Conservation (phyloP, 352 stramenopile genomes). For the Blastocystis sp. region DNA sequence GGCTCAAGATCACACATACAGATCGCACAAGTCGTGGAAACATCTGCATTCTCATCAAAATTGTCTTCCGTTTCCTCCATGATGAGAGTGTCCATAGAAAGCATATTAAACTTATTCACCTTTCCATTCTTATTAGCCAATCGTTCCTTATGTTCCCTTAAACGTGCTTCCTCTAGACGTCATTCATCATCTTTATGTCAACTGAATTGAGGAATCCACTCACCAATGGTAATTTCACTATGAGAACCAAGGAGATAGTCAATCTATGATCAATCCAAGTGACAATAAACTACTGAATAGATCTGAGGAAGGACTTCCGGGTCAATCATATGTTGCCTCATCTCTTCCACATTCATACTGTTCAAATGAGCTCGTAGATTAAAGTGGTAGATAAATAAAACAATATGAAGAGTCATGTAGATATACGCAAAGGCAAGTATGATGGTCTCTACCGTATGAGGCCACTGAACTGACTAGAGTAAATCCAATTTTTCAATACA, state of each 20-base stretch:
- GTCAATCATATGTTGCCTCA: constrained; percentile 55
- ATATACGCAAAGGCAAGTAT: constrained; percentile 14
- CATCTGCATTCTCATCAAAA: constrained; percentile 12
- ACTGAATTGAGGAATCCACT: constrained; percentile 49
- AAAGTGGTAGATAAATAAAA: constrained; percentile 57
- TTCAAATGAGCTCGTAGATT: constrained; percentile 40
- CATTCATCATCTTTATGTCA: background rate
- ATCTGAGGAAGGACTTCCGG: constrained; percentile 21
- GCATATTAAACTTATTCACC: background rate
- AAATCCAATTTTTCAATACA: background rate
- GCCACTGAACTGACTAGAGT: background rate
- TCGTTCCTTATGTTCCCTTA: background rate
- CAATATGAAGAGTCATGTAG: constrained; percentile 43
- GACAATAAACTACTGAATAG: background rate
- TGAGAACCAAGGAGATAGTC: constrained; percentile 49
- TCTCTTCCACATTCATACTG: constrained; percentile 54
- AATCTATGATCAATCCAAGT: background rate
- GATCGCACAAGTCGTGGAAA: constrained; percentile 15
- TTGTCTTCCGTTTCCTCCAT: background rate
- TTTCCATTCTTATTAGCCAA: background rate
- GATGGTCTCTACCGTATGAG: background rate
- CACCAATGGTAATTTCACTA: constrained; percentile 10
- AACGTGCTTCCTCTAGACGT: background rate
- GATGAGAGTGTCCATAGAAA: background rate
- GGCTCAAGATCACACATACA: constrained; percentile 38